Base-by-base conservation (phyloP, 2,329 filamentous ascomycete genomes). In the Diatrype stigma region DNA sequence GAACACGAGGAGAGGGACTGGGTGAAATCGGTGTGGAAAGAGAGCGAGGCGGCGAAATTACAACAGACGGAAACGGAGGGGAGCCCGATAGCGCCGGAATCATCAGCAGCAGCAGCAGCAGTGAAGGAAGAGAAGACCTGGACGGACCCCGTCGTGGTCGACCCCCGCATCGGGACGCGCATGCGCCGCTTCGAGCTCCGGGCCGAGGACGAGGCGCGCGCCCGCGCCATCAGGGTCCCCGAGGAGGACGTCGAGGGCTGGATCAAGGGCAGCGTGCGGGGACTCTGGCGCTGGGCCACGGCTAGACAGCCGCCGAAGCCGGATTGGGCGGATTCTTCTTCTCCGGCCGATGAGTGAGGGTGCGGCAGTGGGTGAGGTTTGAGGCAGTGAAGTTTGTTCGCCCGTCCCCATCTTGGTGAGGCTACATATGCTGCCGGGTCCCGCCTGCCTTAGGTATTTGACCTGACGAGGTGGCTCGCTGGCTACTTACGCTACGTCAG, bases 161-260 rank as follows among this genome's bases (percentile, higher is more conserved):
- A 99, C 66, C 72, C 82, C 12, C 80, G 92, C 35, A 85, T 96
- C 55, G 81, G 81, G 5, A 77, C 78, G 62, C 84, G 90, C 48
- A 96, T 97, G 93, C 80, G 87, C 51, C 82, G 81, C 48, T 95
- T 94, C 62, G 80, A 87, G 64, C 71, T 96, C 22, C 73, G 70
- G 12, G 72, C 80, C 0, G 87, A 88, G 52, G 86, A 91, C 34
- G 88, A 92, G 67, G 80, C 79, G 34, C 79, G 84, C 51, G 86
- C 86, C 1, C 74, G 77, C 44, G 71, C 73, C 51, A 82, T 91
- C 49, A 75, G 76, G 26, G 77, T 87, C 14, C 80, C 84, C 0
- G 79, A 86, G 67, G 83, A 86, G 61, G 85, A 89, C 65, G 71
- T 90, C 53, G 82, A 88, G 67, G 86, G 86, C 17, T 85, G 83